phyloP scores from a whole-genome alignment of 2,329 filamentous ascomycete species.

The Xylaria sp. region DNA sequence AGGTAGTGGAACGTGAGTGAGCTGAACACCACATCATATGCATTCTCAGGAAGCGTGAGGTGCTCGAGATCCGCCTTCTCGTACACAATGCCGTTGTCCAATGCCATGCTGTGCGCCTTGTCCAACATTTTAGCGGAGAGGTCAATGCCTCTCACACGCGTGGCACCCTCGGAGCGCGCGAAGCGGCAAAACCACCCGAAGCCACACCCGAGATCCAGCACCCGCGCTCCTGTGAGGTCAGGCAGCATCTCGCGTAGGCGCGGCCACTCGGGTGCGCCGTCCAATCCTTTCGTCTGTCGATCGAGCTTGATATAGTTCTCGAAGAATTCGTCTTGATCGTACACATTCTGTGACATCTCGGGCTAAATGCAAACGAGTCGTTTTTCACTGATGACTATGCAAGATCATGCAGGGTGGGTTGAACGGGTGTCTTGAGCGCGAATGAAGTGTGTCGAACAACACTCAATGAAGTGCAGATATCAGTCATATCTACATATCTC shows the following conservation, averaged over 20 bases:
- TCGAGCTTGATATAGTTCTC: constrained; percentile 49
- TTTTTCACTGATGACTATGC: neutral
- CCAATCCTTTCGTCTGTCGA: constrained; percentile 48
- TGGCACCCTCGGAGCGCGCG: constrained; percentile 47
- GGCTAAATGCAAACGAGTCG: neutral
- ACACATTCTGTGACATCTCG: constrained; percentile 48
- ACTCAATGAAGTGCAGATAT: too few relatives aligned
- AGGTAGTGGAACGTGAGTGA: constrained; percentile 51
- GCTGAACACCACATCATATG: constrained; percentile 49
- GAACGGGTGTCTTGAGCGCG: neutral
- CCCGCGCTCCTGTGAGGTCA: constrained; percentile 35
- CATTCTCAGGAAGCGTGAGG: constrained; percentile 33
- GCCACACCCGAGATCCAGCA: constrained; percentile 55
- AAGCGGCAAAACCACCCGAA: constrained; percentile 55
- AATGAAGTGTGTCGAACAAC: too few relatives aligned
- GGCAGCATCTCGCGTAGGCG: constrained; percentile 49
- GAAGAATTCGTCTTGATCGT: constrained; percentile 51
- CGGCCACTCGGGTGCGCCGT: constrained; percentile 52
- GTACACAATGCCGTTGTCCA: constrained; percentile 41
- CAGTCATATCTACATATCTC: too few relatives aligned
- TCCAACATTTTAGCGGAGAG: constrained; percentile 52
- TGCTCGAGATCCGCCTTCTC: constrained; percentile 44
- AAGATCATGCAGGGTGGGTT: too few relatives aligned
- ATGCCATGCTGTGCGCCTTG: constrained; percentile 42
- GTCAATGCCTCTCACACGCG: constrained; percentile 46